phyloP scores from a whole-genome alignment of 1,284 basidiomycete genomes.

The Malassezia pachydermatis region DNA sequence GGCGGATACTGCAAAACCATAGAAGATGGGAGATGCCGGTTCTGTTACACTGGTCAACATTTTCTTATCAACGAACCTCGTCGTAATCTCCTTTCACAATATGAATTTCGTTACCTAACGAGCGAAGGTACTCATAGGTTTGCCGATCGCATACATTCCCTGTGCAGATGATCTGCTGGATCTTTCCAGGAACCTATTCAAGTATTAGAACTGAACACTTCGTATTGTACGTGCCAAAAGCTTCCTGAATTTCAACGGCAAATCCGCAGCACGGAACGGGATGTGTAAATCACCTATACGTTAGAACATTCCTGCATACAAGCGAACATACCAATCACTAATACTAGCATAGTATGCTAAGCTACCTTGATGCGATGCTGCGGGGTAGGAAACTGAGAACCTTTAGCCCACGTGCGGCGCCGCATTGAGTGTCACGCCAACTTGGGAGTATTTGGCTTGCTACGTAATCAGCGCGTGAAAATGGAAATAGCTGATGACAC shows the following conservation, averaged over 20 bases:
- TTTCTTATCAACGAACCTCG: conserved; percentile 59
- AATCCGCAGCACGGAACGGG: conserved; percentile 59
- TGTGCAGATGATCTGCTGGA: conserved; percentile 93
- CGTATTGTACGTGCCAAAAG: conserved; percentile 56
- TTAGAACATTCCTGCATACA: not conserved
- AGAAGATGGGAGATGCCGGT: conserved; percentile 66
- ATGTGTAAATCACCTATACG: conserved; percentile 37
- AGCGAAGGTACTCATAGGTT: conserved; percentile 91
- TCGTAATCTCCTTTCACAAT: conserved; percentile 91
- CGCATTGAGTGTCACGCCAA: no score
- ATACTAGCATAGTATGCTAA: conserved; percentile 32
- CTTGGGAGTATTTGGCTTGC: no score
- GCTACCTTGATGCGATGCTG: no score
- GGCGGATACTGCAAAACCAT: conserved; percentile 71
- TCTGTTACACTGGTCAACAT: no score
- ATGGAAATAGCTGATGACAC: no score
- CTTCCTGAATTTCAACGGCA: conserved; percentile 93
- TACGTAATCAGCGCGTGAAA: no score
- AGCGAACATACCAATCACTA: conserved; percentile 29
- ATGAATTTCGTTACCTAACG: conserved; percentile 87
- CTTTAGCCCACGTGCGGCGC: no score
- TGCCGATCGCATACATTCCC: conserved; percentile 96
- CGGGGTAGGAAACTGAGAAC: no score
- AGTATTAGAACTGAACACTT: not conserved
- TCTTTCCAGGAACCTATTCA: conserved; percentile 65